Conservation (phyloP, 2,329 filamentous ascomycete species). For the Helicocarpus griseus region DNA sequence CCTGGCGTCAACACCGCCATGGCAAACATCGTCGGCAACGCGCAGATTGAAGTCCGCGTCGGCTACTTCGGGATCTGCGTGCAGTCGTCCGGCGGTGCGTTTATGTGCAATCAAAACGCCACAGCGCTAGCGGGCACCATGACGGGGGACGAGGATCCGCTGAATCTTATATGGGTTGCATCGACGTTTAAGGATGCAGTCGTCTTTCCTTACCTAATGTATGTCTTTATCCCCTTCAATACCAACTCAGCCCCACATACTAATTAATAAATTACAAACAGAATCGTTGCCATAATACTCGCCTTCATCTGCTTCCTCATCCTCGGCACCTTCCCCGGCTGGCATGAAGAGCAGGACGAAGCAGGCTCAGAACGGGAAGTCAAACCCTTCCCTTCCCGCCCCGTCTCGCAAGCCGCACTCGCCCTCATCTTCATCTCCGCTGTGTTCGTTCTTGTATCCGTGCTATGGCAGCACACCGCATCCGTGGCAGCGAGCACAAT, state of each 20-base stretch:
- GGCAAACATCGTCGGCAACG: constrained; percentile 76
- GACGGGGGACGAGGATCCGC: constrained; percentile 80
- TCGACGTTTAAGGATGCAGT: constrained; percentile 97
- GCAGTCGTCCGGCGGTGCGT: constrained; percentile 79
- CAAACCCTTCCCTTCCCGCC: constrained; percentile 84
- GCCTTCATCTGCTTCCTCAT: constrained; percentile 93
- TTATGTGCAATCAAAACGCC: constrained; percentile 95
- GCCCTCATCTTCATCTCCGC: constrained; percentile 71
- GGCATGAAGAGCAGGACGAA: constrained; percentile 83
- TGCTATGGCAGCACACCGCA: constrained; percentile 66
- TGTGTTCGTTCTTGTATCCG: constrained; percentile 56
- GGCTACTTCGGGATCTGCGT: constrained; percentile 98
- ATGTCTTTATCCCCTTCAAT: constrained; percentile 31
- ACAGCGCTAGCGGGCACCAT: constrained; percentile 85
- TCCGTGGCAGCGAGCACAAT: constrained; percentile 92
- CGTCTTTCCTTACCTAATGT: constrained; percentile 95
- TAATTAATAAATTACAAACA: constrained; percentile 26
- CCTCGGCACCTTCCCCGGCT: constrained; percentile 91
- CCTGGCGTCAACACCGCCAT: constrained; percentile 80
- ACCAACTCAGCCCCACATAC: background rate
- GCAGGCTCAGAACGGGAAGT: constrained; percentile 78
- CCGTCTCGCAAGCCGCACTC: constrained; percentile 84
- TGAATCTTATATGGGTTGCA: constrained; percentile 96
- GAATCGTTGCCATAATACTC: constrained; percentile 95
- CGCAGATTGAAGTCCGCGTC: constrained; percentile 78